Percentiles rank a stretch among this genome's conserved stretches.
Evolutionary conservation across 2,329 filamentous ascomycete genomes (phyloP).

Genomic region (Colletotrichum echinochloae): DNA sequence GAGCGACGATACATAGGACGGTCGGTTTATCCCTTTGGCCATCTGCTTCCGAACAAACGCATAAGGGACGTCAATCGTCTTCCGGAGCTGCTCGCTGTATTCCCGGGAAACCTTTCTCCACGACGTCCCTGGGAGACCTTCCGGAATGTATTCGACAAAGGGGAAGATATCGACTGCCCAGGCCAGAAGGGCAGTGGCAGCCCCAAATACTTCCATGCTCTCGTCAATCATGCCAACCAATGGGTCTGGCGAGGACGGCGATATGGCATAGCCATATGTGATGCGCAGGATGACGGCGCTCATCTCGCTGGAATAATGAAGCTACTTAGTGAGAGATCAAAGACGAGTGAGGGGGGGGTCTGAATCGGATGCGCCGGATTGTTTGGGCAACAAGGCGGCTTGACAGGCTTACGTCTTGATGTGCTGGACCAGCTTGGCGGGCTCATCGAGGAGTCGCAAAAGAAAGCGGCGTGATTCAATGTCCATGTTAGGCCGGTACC

Average conservation of each 20-base stretch:
- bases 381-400: not conserved
- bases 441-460: constrained; percentile 53
- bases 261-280: constrained; percentile 32
- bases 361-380: not conserved
- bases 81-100: constrained; percentile 18
- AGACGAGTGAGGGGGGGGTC: not conserved
- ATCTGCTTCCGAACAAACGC: constrained; percentile 44
- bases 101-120: constrained; percentile 31
- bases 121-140: constrained; percentile 29
- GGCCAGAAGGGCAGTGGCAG: constrained; percentile 21
- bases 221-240: constrained; percentile 28
- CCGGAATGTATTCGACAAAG: constrained; percentile 19
- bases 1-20: constrained; percentile 15
- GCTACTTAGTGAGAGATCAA: not conserved
- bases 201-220: constrained; percentile 33
- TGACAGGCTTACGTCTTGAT: constrained; percentile 53
- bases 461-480: constrained; percentile 57
- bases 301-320: constrained; percentile 37
- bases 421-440: constrained; percentile 53
- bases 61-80: constrained; percentile 29
- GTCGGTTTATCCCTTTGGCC: constrained; percentile 1
- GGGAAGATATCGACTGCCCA: constrained; percentile 40
- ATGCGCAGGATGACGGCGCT: constrained; percentile 27
- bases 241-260: constrained; percentile 18
- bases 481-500: constrained; percentile 57